Evolutionary conservation across 495 filamentous ascomycete genomes (phyloP), one percentile per base, ranked within the genome.

Genomic region (Penicillium waksmanii): DNA sequence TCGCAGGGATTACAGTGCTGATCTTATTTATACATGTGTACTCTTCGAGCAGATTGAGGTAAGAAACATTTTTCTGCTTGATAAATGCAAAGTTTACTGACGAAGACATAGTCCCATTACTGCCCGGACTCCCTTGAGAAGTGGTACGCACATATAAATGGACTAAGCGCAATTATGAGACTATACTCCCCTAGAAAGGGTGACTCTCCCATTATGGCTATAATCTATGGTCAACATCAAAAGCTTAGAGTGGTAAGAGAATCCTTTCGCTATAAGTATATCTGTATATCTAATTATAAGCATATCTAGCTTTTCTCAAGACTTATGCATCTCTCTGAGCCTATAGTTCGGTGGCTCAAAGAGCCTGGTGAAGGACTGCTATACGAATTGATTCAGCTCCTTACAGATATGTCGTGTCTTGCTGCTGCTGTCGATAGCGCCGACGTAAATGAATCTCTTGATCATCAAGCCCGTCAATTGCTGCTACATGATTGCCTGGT

Each of bases 21-120:
- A 56, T 10, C 40, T 56, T 31, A 27, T 56, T 33, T 56, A 48
- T 56, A 56, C 53, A 47, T 56, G 53, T 12, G n/a, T n/a, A 13
- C 21, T 56, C 18, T 56, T 56, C 19, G 23, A 56, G n/a, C 53
- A 56, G 27, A 23, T 56, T 48, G 36, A 56, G 53, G 53, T 56
- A 12, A 46, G 53, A 56, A 48, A 18, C 11, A 33, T 19, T 13
- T 19, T 18, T 35, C 12, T n/a, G 13, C 11, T 25, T 35, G 18
- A 13, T 56, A 3, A 23, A 56, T 43, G 8, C 3, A 40, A 38
- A 31, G 19, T 18, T 53, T n/a, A 54, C 46, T 48, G 31, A 48
- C 35, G 15, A 35, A 33, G 12, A 18, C 3, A 40, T 13, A 56
- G 53, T 48, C 7, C 18, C 42, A 47, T 44, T 42, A 56, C 33